Evolutionary conservation across 805 yeast genomes (phyloP), one percentile per base, ranked within the genome.

Genomic region (Myxozyma kluyveri): DNA sequence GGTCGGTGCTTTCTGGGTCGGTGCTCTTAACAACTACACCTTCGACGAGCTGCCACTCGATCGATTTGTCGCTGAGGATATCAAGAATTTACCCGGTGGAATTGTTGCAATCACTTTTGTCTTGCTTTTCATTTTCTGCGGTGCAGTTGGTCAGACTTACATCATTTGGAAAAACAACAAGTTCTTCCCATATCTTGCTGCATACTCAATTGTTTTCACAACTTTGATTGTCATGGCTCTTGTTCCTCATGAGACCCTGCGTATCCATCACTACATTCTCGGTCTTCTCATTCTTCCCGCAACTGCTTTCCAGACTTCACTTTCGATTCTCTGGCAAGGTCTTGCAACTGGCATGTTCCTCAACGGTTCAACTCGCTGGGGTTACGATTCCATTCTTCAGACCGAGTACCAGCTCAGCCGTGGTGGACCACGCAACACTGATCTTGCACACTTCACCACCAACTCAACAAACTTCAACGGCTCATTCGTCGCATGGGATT

Each of bases 321-420:
- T 69, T 9, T 62, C 68, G 14, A 73, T 85, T 59, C 61, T 84
- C 6, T 84, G 87, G 64, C 96, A 90, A 65, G 98, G 97, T 1
- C 77, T 91, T 0, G 70, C 91, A 22, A 66, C 88, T 0, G 99
- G 97, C 0, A 72, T 91, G 41, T 75, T 86, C 45, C 73, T 89
- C 4, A 84, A 90, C 21, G 99, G 99, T 0, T 81, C 88, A 1
- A 80, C 95, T 0, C 73, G 95, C 50, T 91, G 99, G 99, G 97
- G 93, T 50, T 82, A 86, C 63, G 97, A 95, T 1, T 82, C 96
- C 12, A 81, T 91, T 50, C 81, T 86, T 1, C 96, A 91, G 64
- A 87, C 96, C 0, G 77, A 77, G 42, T 45, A 42, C 41, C 49
- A 44, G 38, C 57, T 56, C 23, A 51, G 37, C 46, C 60, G 60